Evolutionary conservation across 208 protist species (phyloP), one percentile per base, ranked within the genome.

Genomic region (Trypanosomatidae sp.): DNA sequence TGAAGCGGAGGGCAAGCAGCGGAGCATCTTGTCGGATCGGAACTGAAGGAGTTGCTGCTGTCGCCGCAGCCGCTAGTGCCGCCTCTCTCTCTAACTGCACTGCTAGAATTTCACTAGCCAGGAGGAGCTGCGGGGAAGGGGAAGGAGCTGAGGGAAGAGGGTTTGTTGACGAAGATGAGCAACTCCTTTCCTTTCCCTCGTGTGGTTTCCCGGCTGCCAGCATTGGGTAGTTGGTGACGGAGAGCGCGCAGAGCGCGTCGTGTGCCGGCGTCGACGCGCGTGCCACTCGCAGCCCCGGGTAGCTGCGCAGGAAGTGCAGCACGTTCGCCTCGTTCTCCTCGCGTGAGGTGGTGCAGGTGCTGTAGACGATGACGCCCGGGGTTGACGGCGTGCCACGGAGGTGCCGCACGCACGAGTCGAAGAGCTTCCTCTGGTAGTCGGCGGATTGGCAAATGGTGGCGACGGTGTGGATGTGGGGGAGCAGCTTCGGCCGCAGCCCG

Each of bases 261-360:
- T 92, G 78, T 8, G 75, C 71, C 1, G 66, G 28, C 6, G 72
- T 82, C n/a, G 17, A 47, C 19, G 86, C 84, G n/a, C 84, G 81
- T 52, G 79, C 80, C 28, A 91, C 79, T 7, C 77, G 73, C 41
- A 91, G 22, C 7, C 19, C 58, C 1, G 82, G 79, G 77, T 85
- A 90, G 22, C 55, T 79, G 28, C 76, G 55, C 19, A 93, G 76
- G 49, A 85, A 76, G 58, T 84, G 77, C 8, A 88, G 44, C 12
- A 97, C 88, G 65, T 91, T 93, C 1, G 70, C 82, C 46, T 97
- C 93, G 68, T 97, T 96, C 65, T 97, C 93, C 69, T 91, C 84
- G 46, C 82, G 56, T 2, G 89, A 84, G 3, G 86, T 88, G 55
- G 86, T 90, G 81, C 86, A 93, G 33, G 86, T 93, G 69, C 84